phyloP scores from a whole-genome alignment of 2,329 filamentous ascomycete species.

The Ilyonectria destructans region DNA sequence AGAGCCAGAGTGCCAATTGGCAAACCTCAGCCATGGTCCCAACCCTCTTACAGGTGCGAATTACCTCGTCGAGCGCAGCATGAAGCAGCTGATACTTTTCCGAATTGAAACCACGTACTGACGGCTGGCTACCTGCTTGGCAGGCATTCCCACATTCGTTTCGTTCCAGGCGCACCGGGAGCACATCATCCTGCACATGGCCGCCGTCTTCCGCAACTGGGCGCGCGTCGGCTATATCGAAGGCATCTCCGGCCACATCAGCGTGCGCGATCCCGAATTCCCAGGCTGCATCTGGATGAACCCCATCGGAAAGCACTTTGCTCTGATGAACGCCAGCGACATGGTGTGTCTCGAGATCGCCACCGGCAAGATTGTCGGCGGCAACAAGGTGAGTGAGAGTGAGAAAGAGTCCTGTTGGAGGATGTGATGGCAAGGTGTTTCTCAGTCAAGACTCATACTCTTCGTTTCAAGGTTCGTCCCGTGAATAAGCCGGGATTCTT shows the following conservation, averaged over 20 bases:
- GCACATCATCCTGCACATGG: constrained; percentile 25
- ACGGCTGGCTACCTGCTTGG: not conserved
- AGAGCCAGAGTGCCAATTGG: constrained; percentile 26
- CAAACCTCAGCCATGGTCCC: constrained; percentile 26
- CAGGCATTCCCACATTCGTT: constrained; percentile 27
- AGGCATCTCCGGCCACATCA: constrained; percentile 32
- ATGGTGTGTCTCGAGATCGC: constrained; percentile 32
- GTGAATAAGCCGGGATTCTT: constrained; percentile 79
- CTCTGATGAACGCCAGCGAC: constrained; percentile 23
- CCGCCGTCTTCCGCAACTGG: constrained; percentile 27
- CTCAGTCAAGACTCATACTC: not conserved
- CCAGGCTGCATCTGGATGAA: constrained; percentile 33
- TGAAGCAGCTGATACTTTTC: not conserved
- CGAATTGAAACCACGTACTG: not conserved
- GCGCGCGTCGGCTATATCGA: constrained; percentile 28
- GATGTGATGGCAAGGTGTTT: not conserved
- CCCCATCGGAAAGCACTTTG: constrained; percentile 31
- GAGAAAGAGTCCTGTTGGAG: constrained; percentile 59
- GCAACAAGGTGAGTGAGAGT: constrained; percentile 22
- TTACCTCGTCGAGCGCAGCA: not conserved
- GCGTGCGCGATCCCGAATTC: constrained; percentile 30
- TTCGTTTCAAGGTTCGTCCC: constrained; percentile 56
- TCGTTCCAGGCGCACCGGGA: constrained; percentile 24
- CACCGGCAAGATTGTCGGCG: constrained; percentile 25
- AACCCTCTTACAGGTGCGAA: constrained; percentile 29